Percentiles rank a stretch among this genome's conserved stretches.
These are phyloP conservation scores for Saccharomyces paradoxus DNA, from an alignment of 805 yeast genomes.

Conservation along the genomic window DNA sequence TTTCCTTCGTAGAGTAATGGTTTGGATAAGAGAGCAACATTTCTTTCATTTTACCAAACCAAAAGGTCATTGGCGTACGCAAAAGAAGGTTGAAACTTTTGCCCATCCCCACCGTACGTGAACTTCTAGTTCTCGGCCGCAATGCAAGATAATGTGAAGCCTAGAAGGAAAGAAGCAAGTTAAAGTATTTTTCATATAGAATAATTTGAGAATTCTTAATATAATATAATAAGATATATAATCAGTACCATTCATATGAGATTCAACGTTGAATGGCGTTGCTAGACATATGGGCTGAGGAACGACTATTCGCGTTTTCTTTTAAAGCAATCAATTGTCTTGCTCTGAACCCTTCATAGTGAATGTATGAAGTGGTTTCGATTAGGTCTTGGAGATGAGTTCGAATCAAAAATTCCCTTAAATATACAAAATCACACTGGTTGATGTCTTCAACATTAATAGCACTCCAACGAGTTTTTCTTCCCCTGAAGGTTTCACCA, in stretches of 20 bases:
- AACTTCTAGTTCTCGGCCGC: background rate
- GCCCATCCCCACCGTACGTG: background rate
- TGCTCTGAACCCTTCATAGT: slow-evolving; percentile 88
- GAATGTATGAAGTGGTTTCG: slow-evolving; percentile 79
- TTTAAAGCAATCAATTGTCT: slow-evolving; percentile 90
- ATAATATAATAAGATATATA: background rate
- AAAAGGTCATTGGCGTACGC: background rate
- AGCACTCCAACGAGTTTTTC: slow-evolving; percentile 90
- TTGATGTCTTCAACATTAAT: slow-evolving; percentile 89
- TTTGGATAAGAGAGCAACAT: background rate
- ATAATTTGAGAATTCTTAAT: background rate
- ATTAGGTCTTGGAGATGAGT: slow-evolving; percentile 93
- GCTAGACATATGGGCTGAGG: slow-evolving; percentile 30
- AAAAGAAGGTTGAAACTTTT: background rate
- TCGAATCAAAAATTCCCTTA: slow-evolving; percentile 89
- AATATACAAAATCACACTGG: slow-evolving; percentile 91
- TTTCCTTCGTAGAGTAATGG: too few species aligned
- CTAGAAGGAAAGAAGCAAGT: background rate
- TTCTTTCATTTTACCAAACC: too few species aligned
- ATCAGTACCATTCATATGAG: background rate
- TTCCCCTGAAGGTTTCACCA: slow-evolving; percentile 78
- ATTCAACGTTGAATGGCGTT: slow-evolving; percentile 15
- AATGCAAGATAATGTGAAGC: background rate
- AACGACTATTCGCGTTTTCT: slow-evolving; percentile 59
- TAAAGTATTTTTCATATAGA: background rate